Evolutionary conservation across 169 alveolate genomes (phyloP).

Genomic region (Plasmodium relictum): DNA sequence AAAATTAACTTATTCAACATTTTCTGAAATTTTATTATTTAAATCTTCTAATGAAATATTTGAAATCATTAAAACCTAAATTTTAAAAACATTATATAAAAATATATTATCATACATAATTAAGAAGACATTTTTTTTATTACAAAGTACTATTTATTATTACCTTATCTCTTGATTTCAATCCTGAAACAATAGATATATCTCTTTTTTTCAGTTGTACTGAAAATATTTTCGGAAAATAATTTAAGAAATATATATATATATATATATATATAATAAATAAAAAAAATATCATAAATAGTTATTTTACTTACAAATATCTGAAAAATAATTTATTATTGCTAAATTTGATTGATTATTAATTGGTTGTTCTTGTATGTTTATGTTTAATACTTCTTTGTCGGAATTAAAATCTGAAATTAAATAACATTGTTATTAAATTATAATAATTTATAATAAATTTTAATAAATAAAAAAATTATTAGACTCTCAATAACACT

Average conservation of each 20-base stretch:
- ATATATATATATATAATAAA: neutral
- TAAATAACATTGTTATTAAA: neutral
- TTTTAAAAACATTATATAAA: neutral
- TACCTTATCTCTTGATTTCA: slow-evolving; percentile 89
- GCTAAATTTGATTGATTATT: slow-evolving; percentile 92
- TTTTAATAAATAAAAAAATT: too few relatives aligned
- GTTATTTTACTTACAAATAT: slow-evolving; percentile 76
- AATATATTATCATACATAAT: too few relatives aligned
- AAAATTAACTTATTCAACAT: slow-evolving; percentile 39
- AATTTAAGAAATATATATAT: neutral
- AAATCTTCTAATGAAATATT: slow-evolving; percentile 74
- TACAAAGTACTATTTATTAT: neutral
- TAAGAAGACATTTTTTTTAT: too few relatives aligned
- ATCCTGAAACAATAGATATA: slow-evolving; percentile 88
- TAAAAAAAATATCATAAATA: neutral
- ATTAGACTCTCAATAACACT: too few relatives aligned
- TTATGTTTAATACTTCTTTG: slow-evolving; percentile 85
- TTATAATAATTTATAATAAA: too few relatives aligned
- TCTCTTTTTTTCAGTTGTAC: slow-evolving; percentile 88
- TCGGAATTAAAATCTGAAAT: slow-evolving; percentile 63
- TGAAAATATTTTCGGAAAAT: slow-evolving; percentile 7
- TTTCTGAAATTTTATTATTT: slow-evolving; percentile 60
- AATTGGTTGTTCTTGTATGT: slow-evolving; percentile 92
- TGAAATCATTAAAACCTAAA: slow-evolving; percentile 75
- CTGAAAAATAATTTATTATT: slow-evolving; percentile 84